phyloP scores from a whole-genome alignment of 2,329 filamentous ascomycete species.

The Trichoderma semiorbis region DNA sequence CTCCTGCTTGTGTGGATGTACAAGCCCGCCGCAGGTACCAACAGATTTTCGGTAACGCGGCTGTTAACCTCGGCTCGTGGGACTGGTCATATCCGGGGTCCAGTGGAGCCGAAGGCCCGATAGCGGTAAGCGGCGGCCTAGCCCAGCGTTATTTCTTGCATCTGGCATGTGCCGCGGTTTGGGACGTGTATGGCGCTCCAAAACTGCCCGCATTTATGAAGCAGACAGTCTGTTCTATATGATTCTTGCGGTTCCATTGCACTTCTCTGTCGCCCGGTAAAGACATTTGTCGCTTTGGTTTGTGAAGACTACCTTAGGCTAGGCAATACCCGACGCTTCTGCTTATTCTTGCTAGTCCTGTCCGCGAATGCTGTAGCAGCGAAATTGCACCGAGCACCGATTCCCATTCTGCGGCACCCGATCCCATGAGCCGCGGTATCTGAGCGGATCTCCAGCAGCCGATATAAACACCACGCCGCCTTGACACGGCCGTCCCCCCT shows the following conservation, averaged over 20 bases:
- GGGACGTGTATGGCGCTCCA: background rate
- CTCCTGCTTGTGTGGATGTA: background rate
- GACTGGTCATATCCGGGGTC: constrained; percentile 1
- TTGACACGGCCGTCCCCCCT: background rate
- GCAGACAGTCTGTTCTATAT: background rate
- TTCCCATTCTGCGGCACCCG: background rate
- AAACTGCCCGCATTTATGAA: background rate
- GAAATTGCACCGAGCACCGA: background rate
- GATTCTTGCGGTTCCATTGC: constrained; percentile 8
- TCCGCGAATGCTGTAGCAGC: background rate
- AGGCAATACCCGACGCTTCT: background rate
- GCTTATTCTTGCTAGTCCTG: background rate
- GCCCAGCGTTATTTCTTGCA: constrained; percentile 11
- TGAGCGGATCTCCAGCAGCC: constrained; percentile 11
- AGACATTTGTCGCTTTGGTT: background rate
- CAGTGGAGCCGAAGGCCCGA: constrained; percentile 2
- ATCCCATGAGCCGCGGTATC: constrained; percentile 13
- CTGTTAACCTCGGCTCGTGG: constrained; percentile 15
- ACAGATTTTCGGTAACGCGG: background rate
- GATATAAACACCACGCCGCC: constrained; percentile 10
- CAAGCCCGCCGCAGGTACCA: background rate
- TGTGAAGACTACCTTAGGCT: background rate
- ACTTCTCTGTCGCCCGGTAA: background rate
- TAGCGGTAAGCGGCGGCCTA: constrained; percentile 6
- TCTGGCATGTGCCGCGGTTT: constrained; percentile 6